Percentiles rank a stretch among this genome's conserved stretches.
These are phyloP conservation scores for Entelexis paramagnoliae DNA, from an alignment of 1,139 yeast genomes.

Conservation along the genomic window DNA sequence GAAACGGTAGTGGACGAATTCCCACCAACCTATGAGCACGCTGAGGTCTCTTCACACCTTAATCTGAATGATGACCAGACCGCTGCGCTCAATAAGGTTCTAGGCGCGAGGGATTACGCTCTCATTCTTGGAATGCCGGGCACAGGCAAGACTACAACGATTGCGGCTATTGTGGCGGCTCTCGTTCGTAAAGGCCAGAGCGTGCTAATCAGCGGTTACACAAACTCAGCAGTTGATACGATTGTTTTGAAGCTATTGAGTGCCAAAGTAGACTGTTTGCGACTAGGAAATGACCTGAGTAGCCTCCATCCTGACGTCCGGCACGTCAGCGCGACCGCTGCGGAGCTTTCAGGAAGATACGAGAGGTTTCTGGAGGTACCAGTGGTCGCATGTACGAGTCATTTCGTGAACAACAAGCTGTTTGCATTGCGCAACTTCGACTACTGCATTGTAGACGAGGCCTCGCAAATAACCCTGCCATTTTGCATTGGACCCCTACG, in stretches of 20 bases:
- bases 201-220: conserved; percentile 72
- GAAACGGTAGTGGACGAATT: not conserved
- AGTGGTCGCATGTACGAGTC: conserved; percentile 82
- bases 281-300: conserved; percentile 47
- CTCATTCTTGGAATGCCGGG: conserved; percentile 96
- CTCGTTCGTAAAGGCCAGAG: conserved; percentile 53
- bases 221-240: conserved; percentile 94
- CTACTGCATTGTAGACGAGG: conserved; percentile 91
- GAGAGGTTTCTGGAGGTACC: conserved; percentile 39
- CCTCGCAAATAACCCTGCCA: conserved; percentile 90
- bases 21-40: not conserved
- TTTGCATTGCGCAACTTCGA: conserved; percentile 59
- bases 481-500: conserved; percentile 79
- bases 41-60: not conserved
- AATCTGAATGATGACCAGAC: conserved; percentile 58
- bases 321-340: conserved; percentile 31
- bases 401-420: conserved; percentile 52
- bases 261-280: conserved; percentile 39
- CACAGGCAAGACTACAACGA: conserved; percentile 92
- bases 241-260: conserved; percentile 54
- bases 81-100: conserved; percentile 53
- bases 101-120: conserved; percentile 62
- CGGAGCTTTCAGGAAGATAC: conserved; percentile 22
- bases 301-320: conserved; percentile 44
- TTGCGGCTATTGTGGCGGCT: conserved; percentile 58